Evolutionary conservation across 352 stramenopile genomes (phyloP).

Genomic region (Phytophthora syringae): DNA sequence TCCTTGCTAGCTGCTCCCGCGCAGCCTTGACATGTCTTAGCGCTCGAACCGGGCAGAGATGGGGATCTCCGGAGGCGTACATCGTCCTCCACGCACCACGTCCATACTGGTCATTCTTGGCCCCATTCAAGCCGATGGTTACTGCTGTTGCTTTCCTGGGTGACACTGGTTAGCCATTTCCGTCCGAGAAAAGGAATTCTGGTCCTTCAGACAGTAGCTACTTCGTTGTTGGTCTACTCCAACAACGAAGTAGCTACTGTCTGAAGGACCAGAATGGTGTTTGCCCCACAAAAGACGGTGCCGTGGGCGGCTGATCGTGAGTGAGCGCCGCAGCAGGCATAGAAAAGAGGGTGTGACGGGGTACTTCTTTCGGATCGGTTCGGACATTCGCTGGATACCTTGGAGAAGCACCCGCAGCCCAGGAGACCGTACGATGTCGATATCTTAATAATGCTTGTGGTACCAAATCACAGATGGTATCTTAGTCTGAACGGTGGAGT

Average conservation of each 20-base stretch:
- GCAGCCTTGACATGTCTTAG: slow-evolving; percentile 9
- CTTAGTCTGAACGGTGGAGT: neutral
- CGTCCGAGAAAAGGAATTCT: too few relatives aligned
- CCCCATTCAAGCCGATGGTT: slow-evolving; percentile 14
- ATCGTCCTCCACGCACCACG: too few relatives aligned
- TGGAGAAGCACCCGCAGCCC: neutral
- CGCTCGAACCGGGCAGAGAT: slow-evolving; percentile 1
- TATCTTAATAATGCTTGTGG: neutral
- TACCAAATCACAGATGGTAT: neutral
- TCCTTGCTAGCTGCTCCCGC: neutral
- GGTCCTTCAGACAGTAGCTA: too few relatives aligned
- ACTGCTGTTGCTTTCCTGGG: too few relatives aligned
- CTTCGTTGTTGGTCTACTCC: too few relatives aligned
- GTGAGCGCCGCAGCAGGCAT: neutral
- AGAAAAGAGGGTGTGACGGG: neutral
- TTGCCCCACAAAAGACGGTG: neutral
- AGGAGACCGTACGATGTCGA: neutral
- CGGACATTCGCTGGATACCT: neutral
- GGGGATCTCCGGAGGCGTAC: slow-evolving; percentile 12
- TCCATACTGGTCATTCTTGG: slow-evolving; percentile 24
- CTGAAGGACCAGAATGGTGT: too few relatives aligned
- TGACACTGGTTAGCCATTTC: too few relatives aligned
- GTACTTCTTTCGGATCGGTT: neutral
- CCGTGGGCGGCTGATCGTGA: neutral
- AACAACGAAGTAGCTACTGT: too few relatives aligned